These are phyloP conservation scores for Sphaerostilbella broomeana DNA, from an alignment of 2,329 filamentous ascomycete genomes.

Conservation along the genomic window DNA sequence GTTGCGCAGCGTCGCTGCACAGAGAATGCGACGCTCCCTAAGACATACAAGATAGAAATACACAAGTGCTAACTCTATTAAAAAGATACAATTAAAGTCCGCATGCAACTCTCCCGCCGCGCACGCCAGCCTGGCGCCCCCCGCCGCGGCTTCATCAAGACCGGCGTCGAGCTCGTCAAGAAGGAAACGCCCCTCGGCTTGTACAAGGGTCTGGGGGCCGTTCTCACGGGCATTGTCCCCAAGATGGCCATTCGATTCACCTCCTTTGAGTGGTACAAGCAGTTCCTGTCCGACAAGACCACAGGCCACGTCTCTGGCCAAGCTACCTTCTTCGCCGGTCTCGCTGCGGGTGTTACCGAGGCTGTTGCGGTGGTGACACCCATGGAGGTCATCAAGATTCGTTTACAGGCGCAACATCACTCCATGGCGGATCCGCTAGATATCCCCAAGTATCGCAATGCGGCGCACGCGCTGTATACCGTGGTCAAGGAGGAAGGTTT, in stretches of 20 bases:
- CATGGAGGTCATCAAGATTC: slow-evolving; percentile 99
- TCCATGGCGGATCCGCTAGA: slow-evolving; percentile 95
- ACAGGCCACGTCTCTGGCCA: slow-evolving; percentile 63
- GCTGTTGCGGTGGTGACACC: slow-evolving; percentile 93
- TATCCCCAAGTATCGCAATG: slow-evolving; percentile 94
- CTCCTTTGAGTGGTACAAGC: slow-evolving; percentile 94
- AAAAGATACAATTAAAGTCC: slow-evolving; percentile 98
- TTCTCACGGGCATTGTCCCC: slow-evolving; percentile 90
- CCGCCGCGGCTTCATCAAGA: slow-evolving; percentile 79
- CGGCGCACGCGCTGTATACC: slow-evolving; percentile 75
- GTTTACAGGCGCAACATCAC: slow-evolving; percentile 96
- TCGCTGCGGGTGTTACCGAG: slow-evolving; percentile 90
- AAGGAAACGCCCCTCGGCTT: slow-evolving; percentile 87
- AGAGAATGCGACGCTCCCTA: background rate
- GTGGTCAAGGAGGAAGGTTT: slow-evolving; percentile 87
- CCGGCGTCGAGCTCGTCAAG: slow-evolving; percentile 77
- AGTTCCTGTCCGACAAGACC: slow-evolving; percentile 61
- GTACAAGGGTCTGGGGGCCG: slow-evolving; percentile 97
- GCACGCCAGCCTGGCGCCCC: slow-evolving; percentile 77
- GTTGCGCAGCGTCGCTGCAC: too few relatives aligned
- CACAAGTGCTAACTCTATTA: background rate
- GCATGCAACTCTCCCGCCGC: slow-evolving; percentile 94
- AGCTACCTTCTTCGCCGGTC: slow-evolving; percentile 68
- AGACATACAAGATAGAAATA: background rate
- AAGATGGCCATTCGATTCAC: slow-evolving; percentile 99